Conservation (phyloP, 768 basidiomycete species). For the Kondoa malvinella region DNA sequence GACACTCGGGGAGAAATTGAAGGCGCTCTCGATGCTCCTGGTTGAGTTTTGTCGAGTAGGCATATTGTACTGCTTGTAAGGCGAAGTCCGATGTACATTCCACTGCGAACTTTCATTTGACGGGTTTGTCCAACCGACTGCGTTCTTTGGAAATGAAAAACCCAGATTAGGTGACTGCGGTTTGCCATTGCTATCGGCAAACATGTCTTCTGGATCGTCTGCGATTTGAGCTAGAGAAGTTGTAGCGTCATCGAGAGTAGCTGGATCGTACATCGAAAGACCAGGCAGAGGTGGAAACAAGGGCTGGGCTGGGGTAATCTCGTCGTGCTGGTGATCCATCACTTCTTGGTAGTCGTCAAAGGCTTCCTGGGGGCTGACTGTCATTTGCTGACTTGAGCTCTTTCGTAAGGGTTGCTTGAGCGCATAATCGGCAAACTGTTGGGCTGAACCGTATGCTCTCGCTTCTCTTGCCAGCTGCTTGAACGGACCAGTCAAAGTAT, state of each 20-base stretch:
- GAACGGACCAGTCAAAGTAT: neutral
- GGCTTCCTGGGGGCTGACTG: conserved; percentile 2
- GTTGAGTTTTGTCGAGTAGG: neutral
- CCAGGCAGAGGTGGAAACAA: neutral
- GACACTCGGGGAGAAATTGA: neutral
- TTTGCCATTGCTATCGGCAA: neutral
- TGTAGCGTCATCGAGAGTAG: neutral
- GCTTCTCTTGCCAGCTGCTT: neutral
- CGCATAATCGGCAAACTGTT: neutral
- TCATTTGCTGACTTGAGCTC: neutral
- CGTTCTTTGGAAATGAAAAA: neutral
- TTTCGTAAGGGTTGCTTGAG: too few species aligned
- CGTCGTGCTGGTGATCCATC: neutral
- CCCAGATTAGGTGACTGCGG: neutral
- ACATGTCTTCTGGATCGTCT: neutral
- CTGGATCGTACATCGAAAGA: neutral
- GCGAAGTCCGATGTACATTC: too few species aligned
- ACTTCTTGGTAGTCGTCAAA: conserved; percentile 2
- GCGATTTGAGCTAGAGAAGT: neutral
- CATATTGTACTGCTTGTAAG: neutral
- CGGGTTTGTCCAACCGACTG: neutral
- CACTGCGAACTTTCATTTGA: too few species aligned
- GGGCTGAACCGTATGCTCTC: neutral
- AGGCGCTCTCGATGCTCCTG: neutral
- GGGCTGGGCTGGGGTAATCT: neutral